A percentile compares a stretch with the other conserved stretches of the same genome.
Conservation (phyloP, 371 early-diverging fungal genomes). For the Cokeromyces recurvatus region DNA sequence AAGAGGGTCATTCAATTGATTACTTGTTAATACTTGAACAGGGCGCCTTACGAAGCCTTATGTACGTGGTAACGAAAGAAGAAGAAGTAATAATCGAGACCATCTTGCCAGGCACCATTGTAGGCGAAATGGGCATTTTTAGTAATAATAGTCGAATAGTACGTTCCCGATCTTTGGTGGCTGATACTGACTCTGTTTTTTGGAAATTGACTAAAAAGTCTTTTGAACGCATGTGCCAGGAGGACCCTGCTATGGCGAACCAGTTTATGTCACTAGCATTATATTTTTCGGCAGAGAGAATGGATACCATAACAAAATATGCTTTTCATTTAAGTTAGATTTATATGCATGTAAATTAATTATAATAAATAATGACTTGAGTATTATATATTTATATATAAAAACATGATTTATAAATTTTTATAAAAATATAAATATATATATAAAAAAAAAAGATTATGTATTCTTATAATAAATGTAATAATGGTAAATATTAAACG, state of each 20-base stretch:
- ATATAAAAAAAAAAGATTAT: too few relatives aligned
- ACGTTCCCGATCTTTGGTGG: slow-evolving; percentile 57
- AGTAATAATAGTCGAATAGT: slow-evolving; percentile 34
- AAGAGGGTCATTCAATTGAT: slow-evolving; percentile 55
- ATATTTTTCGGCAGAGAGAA: slow-evolving; percentile 55
- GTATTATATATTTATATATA: too few relatives aligned
- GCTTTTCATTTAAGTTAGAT: slow-evolving; percentile 54
- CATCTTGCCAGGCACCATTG: slow-evolving; percentile 71
- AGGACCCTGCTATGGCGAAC: slow-evolving; percentile 46
- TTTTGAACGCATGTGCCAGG: slow-evolving; percentile 55
- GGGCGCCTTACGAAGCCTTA: slow-evolving; percentile 65
- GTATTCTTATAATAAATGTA: too few relatives aligned
- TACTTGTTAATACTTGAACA: slow-evolving; percentile 74
- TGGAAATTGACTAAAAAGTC: slow-evolving; percentile 59
- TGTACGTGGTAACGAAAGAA: slow-evolving; percentile 44
- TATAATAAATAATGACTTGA: too few relatives aligned
- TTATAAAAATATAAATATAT: too few relatives aligned
- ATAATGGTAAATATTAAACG: too few relatives aligned
- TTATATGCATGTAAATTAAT: too few relatives aligned
- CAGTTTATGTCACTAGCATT: slow-evolving; percentile 52
- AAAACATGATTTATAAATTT: too few relatives aligned
- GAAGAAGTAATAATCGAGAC: slow-evolving; percentile 55
- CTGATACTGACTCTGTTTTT: slow-evolving; percentile 59
- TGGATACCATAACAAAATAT: slow-evolving; percentile 54
- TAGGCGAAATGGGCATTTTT: slow-evolving; percentile 75